A percentile compares a stretch with the other conserved stretches of the same genome.
phyloP scores from a whole-genome alignment of 2,329 filamentous ascomycete genomes.

The Colletotrichum echinochloae region DNA sequence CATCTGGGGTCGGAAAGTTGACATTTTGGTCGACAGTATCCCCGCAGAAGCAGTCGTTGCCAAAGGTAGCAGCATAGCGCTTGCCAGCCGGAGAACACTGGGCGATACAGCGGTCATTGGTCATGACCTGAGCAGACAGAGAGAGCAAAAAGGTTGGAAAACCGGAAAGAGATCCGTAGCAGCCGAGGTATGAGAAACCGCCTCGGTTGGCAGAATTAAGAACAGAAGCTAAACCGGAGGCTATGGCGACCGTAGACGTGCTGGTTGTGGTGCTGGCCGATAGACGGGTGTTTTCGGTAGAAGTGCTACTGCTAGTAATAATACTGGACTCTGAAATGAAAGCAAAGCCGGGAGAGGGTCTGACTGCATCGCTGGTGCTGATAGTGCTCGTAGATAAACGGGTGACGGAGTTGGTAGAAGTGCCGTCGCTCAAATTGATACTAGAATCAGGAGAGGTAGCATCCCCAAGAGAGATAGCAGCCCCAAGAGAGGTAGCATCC shows the following conservation, averaged over 20 bases:
- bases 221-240: background rate
- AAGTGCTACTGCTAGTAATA: no score
- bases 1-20: slow-evolving; percentile 24
- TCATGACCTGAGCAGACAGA: slow-evolving; percentile 40
- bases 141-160: slow-evolving; percentile 46
- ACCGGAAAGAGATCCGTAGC: slow-evolving; percentile 44
- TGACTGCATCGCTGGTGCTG: no score
- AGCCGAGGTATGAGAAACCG: slow-evolving; percentile 46
- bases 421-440: no score
- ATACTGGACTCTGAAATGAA: no score
- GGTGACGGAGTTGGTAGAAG: no score
- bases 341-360: no score
- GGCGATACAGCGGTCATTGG: slow-evolving; percentile 44
- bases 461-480: no score
- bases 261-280: slow-evolving; percentile 18
- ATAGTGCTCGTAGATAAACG: no score
- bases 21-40: slow-evolving; percentile 38
- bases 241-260: no score
- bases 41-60: slow-evolving; percentile 44
- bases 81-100: slow-evolving; percentile 42
- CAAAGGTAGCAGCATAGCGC: slow-evolving; percentile 29
- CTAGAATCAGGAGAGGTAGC: no score
- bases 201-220: slow-evolving; percentile 34
- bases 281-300: no score
- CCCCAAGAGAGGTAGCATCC: no score